Percentiles rank a stretch among this genome's conserved stretches.
Evolutionary conservation across 306 rosid genomes (phyloP).

Genomic region (Corylus americana): DNA sequence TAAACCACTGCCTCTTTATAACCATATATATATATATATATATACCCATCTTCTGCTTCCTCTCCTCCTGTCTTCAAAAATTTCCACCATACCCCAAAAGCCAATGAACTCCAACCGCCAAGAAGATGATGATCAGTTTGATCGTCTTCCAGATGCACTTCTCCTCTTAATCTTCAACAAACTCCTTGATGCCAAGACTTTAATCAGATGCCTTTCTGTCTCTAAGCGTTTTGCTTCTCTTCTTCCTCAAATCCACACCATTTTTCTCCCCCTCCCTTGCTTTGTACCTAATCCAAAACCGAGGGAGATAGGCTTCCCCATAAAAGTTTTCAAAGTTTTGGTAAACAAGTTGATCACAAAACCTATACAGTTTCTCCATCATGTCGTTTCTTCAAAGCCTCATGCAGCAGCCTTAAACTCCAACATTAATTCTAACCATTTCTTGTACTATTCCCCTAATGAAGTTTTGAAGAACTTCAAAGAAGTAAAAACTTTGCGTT

Average conservation of each 20-base stretch:
- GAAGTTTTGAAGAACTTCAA: conserved; percentile 28
- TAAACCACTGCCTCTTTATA: not conserved
- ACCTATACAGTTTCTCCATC: conserved; percentile 27
- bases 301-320: not conserved
- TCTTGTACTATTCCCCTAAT: conserved; percentile 25
- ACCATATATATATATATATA: not conserved
- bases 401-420: not conserved
- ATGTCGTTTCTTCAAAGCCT: conserved; percentile 4
- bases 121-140: conserved; percentile 30
- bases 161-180: conserved; percentile 38
- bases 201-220: conserved; percentile 38
- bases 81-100: not conserved
- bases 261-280: conserved; percentile 34
- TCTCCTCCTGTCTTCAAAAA: not conserved
- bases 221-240: conserved; percentile 40
- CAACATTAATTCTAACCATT: not conserved
- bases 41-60: not conserved
- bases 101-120: not conserved
- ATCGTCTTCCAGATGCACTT: conserved; percentile 35
- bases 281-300: not conserved
- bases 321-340: not conserved
- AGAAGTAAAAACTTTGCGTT: conserved; percentile 18
- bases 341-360: conserved; percentile 11
- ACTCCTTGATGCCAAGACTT: conserved; percentile 34
- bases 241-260: conserved; percentile 26